These are phyloP conservation scores for Trametes versicolor DNA, from an alignment of 1,284 basidiomycete species.

Conservation along the genomic window DNA sequence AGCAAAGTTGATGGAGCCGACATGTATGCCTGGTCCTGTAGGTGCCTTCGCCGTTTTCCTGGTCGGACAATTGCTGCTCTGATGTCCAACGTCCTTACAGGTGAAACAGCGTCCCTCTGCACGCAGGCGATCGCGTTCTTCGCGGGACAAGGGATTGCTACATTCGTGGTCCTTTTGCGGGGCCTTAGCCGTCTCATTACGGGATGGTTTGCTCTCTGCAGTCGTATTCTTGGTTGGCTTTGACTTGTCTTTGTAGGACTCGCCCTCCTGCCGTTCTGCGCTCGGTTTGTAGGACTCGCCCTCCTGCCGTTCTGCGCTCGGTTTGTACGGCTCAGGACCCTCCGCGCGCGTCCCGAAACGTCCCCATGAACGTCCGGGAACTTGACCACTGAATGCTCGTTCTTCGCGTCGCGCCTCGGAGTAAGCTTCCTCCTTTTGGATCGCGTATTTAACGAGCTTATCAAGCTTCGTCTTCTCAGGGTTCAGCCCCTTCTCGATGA, in stretches of 20 bases:
- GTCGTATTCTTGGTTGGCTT: neutral
- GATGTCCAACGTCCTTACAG: conserved; percentile 16
- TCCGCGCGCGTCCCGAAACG: neutral
- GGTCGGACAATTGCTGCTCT: conserved; percentile 10
- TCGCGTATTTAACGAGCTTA: conserved; percentile 14
- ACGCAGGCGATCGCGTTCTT: conserved; percentile 14
- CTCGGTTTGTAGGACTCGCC: no score
- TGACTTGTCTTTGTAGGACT: neutral
- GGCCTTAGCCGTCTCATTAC: neutral
- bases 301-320: neutral
- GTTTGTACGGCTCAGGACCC: conserved; percentile 8
- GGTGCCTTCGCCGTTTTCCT: conserved; percentile 20
- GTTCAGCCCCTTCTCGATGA: conserved; percentile 18
- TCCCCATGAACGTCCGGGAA: conserved; percentile 10
- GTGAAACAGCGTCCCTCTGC: conserved; percentile 17
- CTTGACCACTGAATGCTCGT: conserved; percentile 2
- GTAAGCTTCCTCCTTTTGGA: conserved; percentile 11
- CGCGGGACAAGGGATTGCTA: conserved; percentile 3
- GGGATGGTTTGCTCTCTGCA: neutral
- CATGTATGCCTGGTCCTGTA: neutral
- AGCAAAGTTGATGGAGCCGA: conserved; percentile 2
- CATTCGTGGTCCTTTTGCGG: neutral
- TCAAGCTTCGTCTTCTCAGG: conserved; percentile 16
- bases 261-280: neutral
- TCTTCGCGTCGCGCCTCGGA: conserved; percentile 5